phyloP scores from a whole-genome alignment of 2,329 filamentous ascomycete genomes.

The Dactylonectria estremocensis region DNA sequence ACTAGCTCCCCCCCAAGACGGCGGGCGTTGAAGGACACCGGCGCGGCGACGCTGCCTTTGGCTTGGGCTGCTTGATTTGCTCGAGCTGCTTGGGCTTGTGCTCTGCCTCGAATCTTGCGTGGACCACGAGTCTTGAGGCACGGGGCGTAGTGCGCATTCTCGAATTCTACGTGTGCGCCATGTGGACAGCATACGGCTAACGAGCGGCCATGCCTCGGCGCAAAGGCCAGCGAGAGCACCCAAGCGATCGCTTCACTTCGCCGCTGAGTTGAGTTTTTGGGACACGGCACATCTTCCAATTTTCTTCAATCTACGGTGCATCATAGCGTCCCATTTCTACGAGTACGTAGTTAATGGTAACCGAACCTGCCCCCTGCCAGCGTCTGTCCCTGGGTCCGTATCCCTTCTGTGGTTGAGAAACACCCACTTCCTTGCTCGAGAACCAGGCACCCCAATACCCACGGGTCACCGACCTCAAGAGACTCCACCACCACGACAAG shows the following conservation, averaged over 20 bases:
- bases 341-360: constrained; percentile 1
- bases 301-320: constrained; percentile 9
- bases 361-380: constrained; percentile 11
- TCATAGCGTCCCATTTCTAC: background rate
- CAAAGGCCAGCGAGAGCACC: constrained; percentile 11
- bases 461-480: constrained; percentile 32
- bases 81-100: background rate
- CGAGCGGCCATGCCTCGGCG: background rate
- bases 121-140: constrained; percentile 13
- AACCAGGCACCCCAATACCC: constrained; percentile 37
- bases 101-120: constrained; percentile 18
- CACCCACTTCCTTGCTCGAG: constrained; percentile 39
- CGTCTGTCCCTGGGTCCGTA: constrained; percentile 37
- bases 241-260: constrained; percentile 1
- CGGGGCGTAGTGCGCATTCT: constrained; percentile 9
- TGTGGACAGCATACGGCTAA: background rate
- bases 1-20: constrained; percentile 20
- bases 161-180: background rate
- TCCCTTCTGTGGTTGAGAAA: constrained; percentile 31
- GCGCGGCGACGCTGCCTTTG: constrained; percentile 15
- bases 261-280: background rate
- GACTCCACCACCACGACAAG: constrained; percentile 46
- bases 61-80: constrained; percentile 3
- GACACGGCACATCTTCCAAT: background rate
- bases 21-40: constrained; percentile 18